Conservation (phyloP, 2,329 filamentous ascomycete genomes). For the Helotiales sp. region DNA sequence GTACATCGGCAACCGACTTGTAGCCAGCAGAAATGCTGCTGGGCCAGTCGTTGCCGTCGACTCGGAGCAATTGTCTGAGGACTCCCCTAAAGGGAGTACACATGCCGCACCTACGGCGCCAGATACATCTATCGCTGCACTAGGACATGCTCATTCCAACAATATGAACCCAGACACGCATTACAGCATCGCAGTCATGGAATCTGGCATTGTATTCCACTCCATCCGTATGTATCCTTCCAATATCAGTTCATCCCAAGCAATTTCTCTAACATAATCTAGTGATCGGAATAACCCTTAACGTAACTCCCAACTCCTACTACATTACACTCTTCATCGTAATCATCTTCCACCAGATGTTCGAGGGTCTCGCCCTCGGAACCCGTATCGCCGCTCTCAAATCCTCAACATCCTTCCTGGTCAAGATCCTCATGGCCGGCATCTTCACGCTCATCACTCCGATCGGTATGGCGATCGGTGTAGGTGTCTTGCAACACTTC, state of each 20-base stretch:
- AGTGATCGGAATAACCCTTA: conserved; percentile 23
- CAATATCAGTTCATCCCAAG: conserved; percentile 48
- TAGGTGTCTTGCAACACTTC: conserved; percentile 71
- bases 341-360: conserved; percentile 79
- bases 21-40: conserved; percentile 52
- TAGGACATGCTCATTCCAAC: conserved; percentile 12
- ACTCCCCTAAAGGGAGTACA: conserved; percentile 6
- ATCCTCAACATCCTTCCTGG: conserved; percentile 28
- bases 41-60: background rate
- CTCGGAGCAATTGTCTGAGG: conserved; percentile 8
- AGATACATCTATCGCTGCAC: conserved; percentile 11
- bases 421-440: conserved; percentile 64
- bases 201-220: conserved; percentile 77
- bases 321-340: conserved; percentile 66
- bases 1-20: conserved; percentile 65
- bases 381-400: conserved; percentile 65
- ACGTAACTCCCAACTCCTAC: conserved; percentile 59
- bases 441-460: conserved; percentile 75
- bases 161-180: conserved; percentile 9
- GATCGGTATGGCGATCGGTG: conserved; percentile 80
- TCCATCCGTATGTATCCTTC: conserved; percentile 59
- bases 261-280: background rate
- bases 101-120: background rate
- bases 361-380: conserved; percentile 77
- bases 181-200: conserved; percentile 66